Percentiles rank a stretch among this genome's conserved stretches.
Evolutionary conservation across 495 filamentous ascomycete genomes (phyloP).

Genomic region (Elasticomyces elasticus): DNA sequence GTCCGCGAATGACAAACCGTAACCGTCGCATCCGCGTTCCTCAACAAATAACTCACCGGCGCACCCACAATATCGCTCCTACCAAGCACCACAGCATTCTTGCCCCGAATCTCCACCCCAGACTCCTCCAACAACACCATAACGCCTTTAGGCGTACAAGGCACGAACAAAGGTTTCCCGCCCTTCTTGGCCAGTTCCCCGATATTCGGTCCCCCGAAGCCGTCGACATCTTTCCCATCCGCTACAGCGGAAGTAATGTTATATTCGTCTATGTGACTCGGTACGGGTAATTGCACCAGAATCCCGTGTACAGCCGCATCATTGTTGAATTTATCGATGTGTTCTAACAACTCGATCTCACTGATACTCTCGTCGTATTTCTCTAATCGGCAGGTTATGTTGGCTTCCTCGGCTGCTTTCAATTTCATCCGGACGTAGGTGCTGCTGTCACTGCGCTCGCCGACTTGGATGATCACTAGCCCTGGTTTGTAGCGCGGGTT

Average conservation of each 20-base stretch:
- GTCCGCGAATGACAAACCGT: slow-evolving; percentile 93
- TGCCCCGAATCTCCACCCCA: slow-evolving; percentile 73
- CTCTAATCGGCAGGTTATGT: slow-evolving; percentile 76
- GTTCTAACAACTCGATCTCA: slow-evolving; percentile 74
- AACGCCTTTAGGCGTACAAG: slow-evolving; percentile 93
- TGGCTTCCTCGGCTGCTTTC: slow-evolving; percentile 92
- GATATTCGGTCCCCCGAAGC: slow-evolving; percentile 87
- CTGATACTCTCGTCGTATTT: slow-evolving; percentile 72
- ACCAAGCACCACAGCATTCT: slow-evolving; percentile 89
- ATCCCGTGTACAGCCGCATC: slow-evolving; percentile 83
- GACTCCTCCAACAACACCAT: slow-evolving; percentile 83
- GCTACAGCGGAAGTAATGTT: slow-evolving; percentile 79
- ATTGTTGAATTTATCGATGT: slow-evolving; percentile 74
- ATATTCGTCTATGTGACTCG: slow-evolving; percentile 80
- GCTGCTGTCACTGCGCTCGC: slow-evolving; percentile 83
- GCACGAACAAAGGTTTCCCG: slow-evolving; percentile 74
- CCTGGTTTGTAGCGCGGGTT: slow-evolving; percentile 83
- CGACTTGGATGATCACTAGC: slow-evolving; percentile 91
- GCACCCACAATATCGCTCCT: slow-evolving; percentile 95
- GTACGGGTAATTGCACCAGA: slow-evolving; percentile 85
- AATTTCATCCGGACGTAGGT: slow-evolving; percentile 99
- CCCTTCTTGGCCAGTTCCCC: slow-evolving; percentile 93
- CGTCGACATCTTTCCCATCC: slow-evolving; percentile 95
- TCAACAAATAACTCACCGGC: slow-evolving; percentile 88
- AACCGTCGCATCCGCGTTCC: slow-evolving; percentile 91